Conservation (phyloP, 345 rosid species). For the Syzygium oleosum region DNA sequence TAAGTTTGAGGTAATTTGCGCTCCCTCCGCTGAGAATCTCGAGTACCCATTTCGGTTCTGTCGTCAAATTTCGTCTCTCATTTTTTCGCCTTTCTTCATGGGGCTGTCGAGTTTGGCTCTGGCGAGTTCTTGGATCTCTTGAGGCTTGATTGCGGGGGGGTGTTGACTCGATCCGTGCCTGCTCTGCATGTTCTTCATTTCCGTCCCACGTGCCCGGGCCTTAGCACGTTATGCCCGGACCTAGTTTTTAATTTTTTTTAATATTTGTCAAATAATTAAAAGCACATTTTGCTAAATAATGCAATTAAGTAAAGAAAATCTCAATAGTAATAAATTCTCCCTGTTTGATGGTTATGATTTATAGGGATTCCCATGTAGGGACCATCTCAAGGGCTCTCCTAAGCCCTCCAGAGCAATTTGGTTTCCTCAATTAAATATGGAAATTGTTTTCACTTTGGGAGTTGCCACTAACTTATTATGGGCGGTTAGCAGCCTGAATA, state of each 20-base stretch:
- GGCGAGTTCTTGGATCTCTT: background rate
- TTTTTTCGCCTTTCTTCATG: background rate
- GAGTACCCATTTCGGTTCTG: background rate
- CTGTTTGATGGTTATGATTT: background rate
- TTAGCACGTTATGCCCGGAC: too few relatives aligned
- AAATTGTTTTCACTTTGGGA: too few relatives aligned
- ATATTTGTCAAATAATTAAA: too few relatives aligned
- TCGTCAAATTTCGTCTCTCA: background rate
- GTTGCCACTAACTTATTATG: too few relatives aligned
- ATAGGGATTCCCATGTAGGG: background rate
- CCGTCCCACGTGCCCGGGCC: background rate
- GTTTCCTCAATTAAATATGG: too few relatives aligned
- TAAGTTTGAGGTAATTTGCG: slow-evolving; percentile 57
- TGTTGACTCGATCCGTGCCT: background rate
- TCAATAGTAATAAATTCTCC: background rate
- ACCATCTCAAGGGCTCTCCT: too few relatives aligned
- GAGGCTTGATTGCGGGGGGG: background rate
- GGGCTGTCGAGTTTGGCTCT: background rate
- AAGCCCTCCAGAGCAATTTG: too few relatives aligned
- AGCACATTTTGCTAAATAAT: background rate
- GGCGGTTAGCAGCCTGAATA: background rate
- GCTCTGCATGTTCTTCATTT: background rate
- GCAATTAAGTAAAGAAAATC: background rate
- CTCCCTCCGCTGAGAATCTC: background rate
- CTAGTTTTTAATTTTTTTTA: too few relatives aligned